Conservation (phyloP, 129 eudicot species). For the Dittrichia graveolens region DNA sequence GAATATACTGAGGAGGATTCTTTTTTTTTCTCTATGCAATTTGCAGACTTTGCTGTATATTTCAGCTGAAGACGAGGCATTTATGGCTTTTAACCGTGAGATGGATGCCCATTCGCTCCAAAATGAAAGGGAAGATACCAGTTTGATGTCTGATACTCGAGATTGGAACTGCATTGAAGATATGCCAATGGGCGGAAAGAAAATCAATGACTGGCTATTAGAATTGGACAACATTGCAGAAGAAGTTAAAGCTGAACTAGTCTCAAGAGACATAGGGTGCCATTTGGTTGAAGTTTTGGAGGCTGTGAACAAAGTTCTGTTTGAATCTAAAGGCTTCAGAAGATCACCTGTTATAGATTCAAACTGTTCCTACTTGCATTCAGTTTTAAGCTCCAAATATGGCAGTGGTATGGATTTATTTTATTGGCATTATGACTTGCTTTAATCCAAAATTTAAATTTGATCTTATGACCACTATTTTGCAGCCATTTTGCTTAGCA, state of each 20-base stretch:
- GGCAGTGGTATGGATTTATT: constrained; percentile 64
- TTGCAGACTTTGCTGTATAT: constrained; percentile 74
- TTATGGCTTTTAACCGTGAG: constrained; percentile 66
- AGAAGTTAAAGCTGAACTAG: constrained; percentile 78
- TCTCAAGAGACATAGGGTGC: constrained; percentile 84
- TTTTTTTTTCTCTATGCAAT: constrained; percentile 13
- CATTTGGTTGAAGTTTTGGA: constrained; percentile 79
- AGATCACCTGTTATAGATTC: constrained; percentile 79
- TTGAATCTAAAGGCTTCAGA: constrained; percentile 67
- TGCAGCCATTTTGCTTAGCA: constrained; percentile 86
- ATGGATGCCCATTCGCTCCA: constrained; percentile 57
- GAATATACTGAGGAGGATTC: neutral
- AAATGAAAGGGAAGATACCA: constrained; percentile 53
- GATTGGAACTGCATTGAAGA: constrained; percentile 56
- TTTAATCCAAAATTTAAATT: neutral
- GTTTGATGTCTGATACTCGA: constrained; percentile 22
- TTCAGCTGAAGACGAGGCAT: constrained; percentile 90
- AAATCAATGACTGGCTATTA: constrained; percentile 57
- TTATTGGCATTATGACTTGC: neutral
- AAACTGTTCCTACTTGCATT: constrained; percentile 78
- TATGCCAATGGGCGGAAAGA: constrained; percentile 75
- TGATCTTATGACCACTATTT: constrained; percentile 31
- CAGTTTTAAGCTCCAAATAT: constrained; percentile 66
- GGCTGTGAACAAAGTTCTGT: constrained; percentile 83
- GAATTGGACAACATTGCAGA: constrained; percentile 77